A percentile compares a stretch with the other conserved stretches of the same genome.
phyloP scores from a whole-genome alignment of 2,329 filamentous ascomycete genomes.

The Zymoseptoria ardabiliae region DNA sequence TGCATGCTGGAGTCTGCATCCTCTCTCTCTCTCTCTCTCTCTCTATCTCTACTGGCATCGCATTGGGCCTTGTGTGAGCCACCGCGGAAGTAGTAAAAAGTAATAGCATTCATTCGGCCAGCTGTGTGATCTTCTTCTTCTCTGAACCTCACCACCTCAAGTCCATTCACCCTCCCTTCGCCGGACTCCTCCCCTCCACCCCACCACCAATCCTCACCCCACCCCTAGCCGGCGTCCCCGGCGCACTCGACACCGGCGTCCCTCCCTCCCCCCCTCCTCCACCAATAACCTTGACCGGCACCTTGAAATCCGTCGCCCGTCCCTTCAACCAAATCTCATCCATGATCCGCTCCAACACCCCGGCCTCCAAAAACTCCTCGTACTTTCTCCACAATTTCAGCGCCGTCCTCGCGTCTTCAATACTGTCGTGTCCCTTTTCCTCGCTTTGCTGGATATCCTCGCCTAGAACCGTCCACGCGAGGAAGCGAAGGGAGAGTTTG shows the following conservation, averaged over 20 bases:
- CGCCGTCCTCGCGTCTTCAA: constrained; percentile 89
- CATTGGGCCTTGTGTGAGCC: no score
- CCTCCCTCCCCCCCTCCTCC: neutral
- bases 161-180: neutral
- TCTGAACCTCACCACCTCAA: no score
- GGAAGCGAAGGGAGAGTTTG: constrained; percentile 83
- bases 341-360: constrained; percentile 73
- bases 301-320: constrained; percentile 44
- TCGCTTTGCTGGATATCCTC: constrained; percentile 86
- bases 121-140: no score
- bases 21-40: no score
- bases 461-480: constrained; percentile 84
- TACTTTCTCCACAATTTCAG: constrained; percentile 85
- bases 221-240: neutral
- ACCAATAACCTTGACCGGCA: neutral
- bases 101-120: no score
- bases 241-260: neutral
- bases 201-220: no score
- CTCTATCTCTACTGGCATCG: no score
- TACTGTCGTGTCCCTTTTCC: constrained; percentile 66
- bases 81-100: no score
- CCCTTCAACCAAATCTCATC: constrained; percentile 73
- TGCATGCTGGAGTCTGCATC: no score
- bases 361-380: constrained; percentile 79
- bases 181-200: neutral